Base-by-base conservation (phyloP, 495 filamentous ascomycete species). In the Corynascus novoguineensis region DNA sequence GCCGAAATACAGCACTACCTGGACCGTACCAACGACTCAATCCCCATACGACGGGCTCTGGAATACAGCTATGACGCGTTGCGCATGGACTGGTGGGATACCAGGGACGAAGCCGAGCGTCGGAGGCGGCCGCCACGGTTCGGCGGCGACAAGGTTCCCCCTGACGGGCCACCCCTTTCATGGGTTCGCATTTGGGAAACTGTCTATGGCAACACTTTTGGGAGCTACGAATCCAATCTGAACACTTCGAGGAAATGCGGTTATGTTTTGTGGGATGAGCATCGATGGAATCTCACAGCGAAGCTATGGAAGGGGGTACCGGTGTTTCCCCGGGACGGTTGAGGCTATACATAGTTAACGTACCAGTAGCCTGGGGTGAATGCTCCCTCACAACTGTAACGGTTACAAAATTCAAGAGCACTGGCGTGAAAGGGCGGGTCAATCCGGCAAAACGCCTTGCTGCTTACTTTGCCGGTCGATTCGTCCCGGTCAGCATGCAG, bases 231-330 rank as follows among this genome's bases (percentile, higher is more conserved):
- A 22, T 37, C 37, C 22, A 22, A 37, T 7, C 48, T 34, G 2
- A 1, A n/a, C 12, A 5, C 48, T 19, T 1, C 38, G 11, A 14
- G 11, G 22, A 21, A 37, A 50, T 50, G 31, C 19, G 48, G 48
- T 2, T 38, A 50, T 24, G 48, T 50, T 11, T 25, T 50, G 48
- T 50, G 48, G 48, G 48, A 50, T 19, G 48, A 38, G 32, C 32
- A 7, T 4, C 9, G 48, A 12, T 50, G 31, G 48, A 24, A n/a
- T n/a, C n/a, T n/a, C n/a, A n/a, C n/a, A n/a, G n/a, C n/a, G n/a
- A n/a, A n/a, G n/a, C n/a, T n/a, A n/a, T n/a, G n/a, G n/a, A n/a
- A n/a, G n/a, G n/a, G n/a, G n/a, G n/a, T n/a, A n/a, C n/a, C n/a
- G n/a, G n/a, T n/a, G n/a, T n/a, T n/a, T n/a, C n/a, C n/a, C n/a